Percentiles rank a stretch among this genome's conserved stretches.
Evolutionary conservation across 257 asterid species (phyloP).

Genomic region (Paulownia fortunei): DNA sequence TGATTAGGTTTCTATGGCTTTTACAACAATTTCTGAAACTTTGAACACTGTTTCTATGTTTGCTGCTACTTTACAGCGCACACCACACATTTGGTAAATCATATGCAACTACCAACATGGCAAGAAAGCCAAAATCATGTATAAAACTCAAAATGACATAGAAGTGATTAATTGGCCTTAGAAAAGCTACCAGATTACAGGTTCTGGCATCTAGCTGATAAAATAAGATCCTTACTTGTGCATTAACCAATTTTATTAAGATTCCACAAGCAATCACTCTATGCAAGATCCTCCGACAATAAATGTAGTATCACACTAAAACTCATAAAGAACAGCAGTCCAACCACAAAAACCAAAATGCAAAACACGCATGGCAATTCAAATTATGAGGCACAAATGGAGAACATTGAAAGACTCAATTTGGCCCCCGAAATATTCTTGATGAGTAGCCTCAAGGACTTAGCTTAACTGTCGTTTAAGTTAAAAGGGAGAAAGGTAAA

Average conservation of each 20-base stretch:
- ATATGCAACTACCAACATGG: background rate
- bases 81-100: background rate
- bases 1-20: background rate
- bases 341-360: background rate
- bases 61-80: background rate
- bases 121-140: background rate
- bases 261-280: background rate
- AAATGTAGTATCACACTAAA: background rate
- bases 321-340: background rate
- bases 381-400: background rate
- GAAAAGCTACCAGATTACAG: background rate
- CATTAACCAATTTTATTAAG: background rate
- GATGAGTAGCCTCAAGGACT: background rate
- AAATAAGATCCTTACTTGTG: background rate
- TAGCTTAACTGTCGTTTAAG: slow-evolving; percentile 9
- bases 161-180: background rate
- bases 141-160: background rate
- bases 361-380: background rate
- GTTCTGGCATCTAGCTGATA: background rate
- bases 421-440: background rate
- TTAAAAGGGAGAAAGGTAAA: background rate
- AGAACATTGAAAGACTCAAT: background rate
- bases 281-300: background rate
- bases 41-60: background rate
- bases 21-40: background rate